Percentiles rank a stretch among this genome's conserved stretches.
These are phyloP conservation scores for Cunninghamia lanceolata DNA, from an alignment of 75 land plant genomes.

Conservation along the genomic window DNA sequence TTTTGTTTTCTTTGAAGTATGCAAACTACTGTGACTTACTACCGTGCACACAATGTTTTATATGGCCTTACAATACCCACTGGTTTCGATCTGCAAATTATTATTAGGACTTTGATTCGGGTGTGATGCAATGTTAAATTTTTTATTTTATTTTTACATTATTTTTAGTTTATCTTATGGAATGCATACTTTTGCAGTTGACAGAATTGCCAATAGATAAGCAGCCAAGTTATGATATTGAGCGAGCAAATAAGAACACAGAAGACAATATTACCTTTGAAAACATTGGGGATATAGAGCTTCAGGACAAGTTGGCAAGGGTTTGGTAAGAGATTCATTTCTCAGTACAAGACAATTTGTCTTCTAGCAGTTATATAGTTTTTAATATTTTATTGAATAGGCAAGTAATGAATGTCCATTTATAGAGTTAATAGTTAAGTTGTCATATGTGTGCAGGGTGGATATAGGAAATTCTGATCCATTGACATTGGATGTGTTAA, in stretches of 20 bases:
- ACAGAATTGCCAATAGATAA: slow-evolving; percentile 32
- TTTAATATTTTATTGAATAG: background rate
- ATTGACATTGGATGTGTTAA: slow-evolving; percentile 33
- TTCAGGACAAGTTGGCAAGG: slow-evolving; percentile 38
- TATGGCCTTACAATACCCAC: background rate
- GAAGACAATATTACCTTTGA: slow-evolving; percentile 16
- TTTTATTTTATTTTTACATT: background rate
- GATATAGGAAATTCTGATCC: slow-evolving; percentile 45
- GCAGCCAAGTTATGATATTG: slow-evolving; percentile 22
- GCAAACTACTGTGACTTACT: background rate
- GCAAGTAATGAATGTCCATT: slow-evolving; percentile 4
- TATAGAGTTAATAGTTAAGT: background rate
- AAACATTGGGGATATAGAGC: slow-evolving; percentile 41
- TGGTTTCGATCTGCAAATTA: background rate
- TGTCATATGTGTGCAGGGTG: slow-evolving; percentile 24
- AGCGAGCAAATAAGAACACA: slow-evolving; percentile 3
- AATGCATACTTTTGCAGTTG: slow-evolving; percentile 19
- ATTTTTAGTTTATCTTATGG: background rate
- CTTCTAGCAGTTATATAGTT: background rate
- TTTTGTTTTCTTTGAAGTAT: background rate
- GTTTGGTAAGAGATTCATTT: slow-evolving; percentile 27
- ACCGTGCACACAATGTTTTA: background rate
- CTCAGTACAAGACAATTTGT: background rate
- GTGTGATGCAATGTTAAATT: background rate
- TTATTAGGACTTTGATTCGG: background rate